Base-by-base conservation (phyloP, 73 alveolate species). In the Tetrahymena thermophila region DNA sequence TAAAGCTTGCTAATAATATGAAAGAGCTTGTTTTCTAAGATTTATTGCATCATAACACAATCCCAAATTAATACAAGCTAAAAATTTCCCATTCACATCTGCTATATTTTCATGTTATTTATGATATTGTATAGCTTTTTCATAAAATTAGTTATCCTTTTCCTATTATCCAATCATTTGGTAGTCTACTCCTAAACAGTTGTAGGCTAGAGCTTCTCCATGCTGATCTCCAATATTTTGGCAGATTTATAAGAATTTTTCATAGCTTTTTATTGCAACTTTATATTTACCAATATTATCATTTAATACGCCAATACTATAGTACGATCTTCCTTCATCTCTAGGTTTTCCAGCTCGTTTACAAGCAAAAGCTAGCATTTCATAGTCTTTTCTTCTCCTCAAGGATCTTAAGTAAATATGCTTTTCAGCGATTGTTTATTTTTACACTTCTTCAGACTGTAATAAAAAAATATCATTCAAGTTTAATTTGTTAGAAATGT, bases 261-360 rank as follows among this genome's bases (percentile, higher is more conserved):
- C 96, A 97, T 98, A 98, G 44, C 97, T 96, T 34, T 96, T 93
- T 34, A 98, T 97, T 7, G 99, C 99, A 84, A 93, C 93, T 84
- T 94, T 94, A 94, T 96, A 97, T 85, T 98, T 96, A 16, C 98
- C 98, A 37, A 97, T 40, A 96, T 98, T 98, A 93, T 98, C 99
- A 93, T 94, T 95, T 16, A 98, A 96, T 2, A 98, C 99, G 57
- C 99, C 99, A 31, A 98, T 98, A 56, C 98, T 94, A 94, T 98
- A 98, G 94, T 98, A 98, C 28, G 99, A 99, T 37, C 99, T 93
- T n/a, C 99, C 99, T 94, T 98, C 99, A 94, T 98, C 99, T 94
- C 98, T 97, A 10, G 98, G 95, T 56, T 97, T 98, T 34, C 99
- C 99, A 44, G 99, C 99, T 84, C 99, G 93, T 89, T 97, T 98